phyloP scores from a whole-genome alignment of 75 land plant genomes.

The Pseudotsuga menziesii region DNA sequence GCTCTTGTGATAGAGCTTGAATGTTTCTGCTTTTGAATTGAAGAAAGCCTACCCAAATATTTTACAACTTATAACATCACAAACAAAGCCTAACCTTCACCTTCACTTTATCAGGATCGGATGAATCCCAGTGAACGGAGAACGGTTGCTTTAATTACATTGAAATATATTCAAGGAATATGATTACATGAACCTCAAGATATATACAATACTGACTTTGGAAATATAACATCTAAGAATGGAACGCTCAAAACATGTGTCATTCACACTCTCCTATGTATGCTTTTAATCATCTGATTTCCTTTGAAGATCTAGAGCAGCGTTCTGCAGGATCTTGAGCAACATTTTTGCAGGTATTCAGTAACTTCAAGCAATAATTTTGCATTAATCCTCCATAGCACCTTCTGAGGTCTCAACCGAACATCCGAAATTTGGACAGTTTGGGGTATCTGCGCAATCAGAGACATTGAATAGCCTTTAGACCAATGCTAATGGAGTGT shows the following conservation, averaged over 20 bases:
- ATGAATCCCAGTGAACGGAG: too few species aligned
- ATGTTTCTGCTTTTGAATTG: too few species aligned
- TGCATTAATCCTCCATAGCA: background rate
- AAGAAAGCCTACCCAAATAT: too few species aligned
- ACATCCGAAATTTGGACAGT: background rate
- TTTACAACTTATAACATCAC: too few species aligned
- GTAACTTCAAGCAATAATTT: background rate
- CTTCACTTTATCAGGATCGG: too few species aligned
- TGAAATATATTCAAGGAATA: too few species aligned
- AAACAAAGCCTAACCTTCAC: too few species aligned
- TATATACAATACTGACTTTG: background rate
- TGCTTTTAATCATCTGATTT: background rate
- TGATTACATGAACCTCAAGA: too few species aligned
- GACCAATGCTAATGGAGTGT: background rate
- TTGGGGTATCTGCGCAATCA: slow-evolving; percentile 8
- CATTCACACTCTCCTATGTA: background rate
- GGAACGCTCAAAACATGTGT: background rate
- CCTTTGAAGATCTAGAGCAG: background rate
- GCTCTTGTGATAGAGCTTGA: too few species aligned
- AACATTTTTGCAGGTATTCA: too few species aligned
- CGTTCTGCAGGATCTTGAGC: background rate
- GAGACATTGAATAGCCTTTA: background rate
- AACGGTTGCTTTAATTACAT: too few species aligned
- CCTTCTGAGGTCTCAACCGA: background rate
- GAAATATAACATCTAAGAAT: background rate